A percentile compares a stretch with the other conserved stretches of the same genome.
phyloP scores from a whole-genome alignment of 768 basidiomycete genomes.

The Hydnomerulius pinastri region DNA sequence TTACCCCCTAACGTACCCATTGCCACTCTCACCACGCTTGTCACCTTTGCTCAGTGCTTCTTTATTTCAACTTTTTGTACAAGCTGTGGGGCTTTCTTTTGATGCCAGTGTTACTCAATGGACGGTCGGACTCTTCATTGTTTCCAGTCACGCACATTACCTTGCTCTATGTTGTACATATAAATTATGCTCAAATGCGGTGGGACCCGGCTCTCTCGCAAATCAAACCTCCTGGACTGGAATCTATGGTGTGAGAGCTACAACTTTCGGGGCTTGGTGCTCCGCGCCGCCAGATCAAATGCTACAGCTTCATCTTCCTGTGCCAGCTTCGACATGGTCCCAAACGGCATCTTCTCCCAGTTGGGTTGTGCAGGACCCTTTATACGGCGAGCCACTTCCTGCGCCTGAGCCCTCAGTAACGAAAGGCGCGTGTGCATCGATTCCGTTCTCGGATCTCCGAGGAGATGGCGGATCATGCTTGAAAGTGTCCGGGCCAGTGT shows the following conservation, averaged over 20 bases:
- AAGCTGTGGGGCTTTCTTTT: conserved; percentile 5
- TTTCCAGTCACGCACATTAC: not conserved
- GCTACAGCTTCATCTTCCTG: conserved; percentile 32
- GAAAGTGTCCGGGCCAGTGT: conserved; percentile 52
- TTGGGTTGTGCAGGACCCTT: conserved; percentile 14
- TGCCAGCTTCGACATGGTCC: conserved; percentile 20
- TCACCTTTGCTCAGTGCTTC: conserved; percentile 1
- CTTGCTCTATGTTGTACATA: conserved; percentile 13
- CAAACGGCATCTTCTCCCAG: conserved; percentile 26
- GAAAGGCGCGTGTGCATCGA: conserved; percentile 19
- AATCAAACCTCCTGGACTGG: conserved; percentile 4
- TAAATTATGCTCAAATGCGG: not conserved
- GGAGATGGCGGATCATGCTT: conserved; percentile 41
- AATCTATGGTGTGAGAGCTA: not conserved
- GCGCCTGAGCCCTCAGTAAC: conserved; percentile 21
- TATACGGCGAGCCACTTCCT: conserved; percentile 12
- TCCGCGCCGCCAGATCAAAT: conserved; percentile 30
- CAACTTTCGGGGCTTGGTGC: conserved; percentile 26
- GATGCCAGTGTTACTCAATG: conserved; percentile 1
- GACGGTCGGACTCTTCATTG: conserved; percentile 14
- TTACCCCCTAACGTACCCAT: not conserved
- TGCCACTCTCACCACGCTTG: not conserved
- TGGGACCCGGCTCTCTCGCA: not conserved
- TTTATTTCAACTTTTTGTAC: conserved; percentile 20
- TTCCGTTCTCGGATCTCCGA: conserved; percentile 18